Conservation (phyloP, 805 yeast genomes). For the Candida mattraensis region DNA sequence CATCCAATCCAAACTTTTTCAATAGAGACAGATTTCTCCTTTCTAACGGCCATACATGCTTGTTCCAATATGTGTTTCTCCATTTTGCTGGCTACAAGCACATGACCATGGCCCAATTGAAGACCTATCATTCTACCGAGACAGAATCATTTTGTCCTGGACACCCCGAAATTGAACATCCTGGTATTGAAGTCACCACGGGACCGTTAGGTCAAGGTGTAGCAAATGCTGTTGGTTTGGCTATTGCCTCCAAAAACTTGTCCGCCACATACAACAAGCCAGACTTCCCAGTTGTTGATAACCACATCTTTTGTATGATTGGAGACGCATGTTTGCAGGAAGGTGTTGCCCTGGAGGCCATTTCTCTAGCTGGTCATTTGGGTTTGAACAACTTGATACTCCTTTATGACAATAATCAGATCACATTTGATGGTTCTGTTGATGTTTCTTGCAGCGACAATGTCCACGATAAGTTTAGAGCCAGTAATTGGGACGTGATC, state of each 20-base stretch:
- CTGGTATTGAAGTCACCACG: slow-evolving; percentile 95
- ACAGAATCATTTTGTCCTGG: slow-evolving; percentile 90
- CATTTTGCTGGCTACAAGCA: slow-evolving; percentile 80
- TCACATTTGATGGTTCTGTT: slow-evolving; percentile 94
- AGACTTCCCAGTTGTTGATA: slow-evolving; percentile 65
- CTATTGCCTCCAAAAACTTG: slow-evolving; percentile 86
- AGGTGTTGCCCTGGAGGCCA: slow-evolving; percentile 93
- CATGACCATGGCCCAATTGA: slow-evolving; percentile 76
- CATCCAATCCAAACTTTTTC: slow-evolving; percentile 86
- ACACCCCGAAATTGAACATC: slow-evolving; percentile 90
- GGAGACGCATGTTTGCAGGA: slow-evolving; percentile 99
- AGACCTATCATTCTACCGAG: slow-evolving; percentile 71
- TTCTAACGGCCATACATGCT: slow-evolving; percentile 96
- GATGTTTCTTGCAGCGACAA: slow-evolving; percentile 90
- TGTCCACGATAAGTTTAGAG: slow-evolving; percentile 76
- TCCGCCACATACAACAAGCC: slow-evolving; percentile 94
- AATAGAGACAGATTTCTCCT: slow-evolving; percentile 93
- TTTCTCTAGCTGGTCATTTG: slow-evolving; percentile 92
- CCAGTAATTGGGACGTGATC: slow-evolving; percentile 91
- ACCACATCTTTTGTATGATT: slow-evolving; percentile 71
- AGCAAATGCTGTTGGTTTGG: slow-evolving; percentile 91
- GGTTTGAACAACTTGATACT: slow-evolving; percentile 89
- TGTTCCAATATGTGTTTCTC: slow-evolving; percentile 79
- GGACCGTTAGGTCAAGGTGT: slow-evolving; percentile 99
- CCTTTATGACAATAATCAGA: slow-evolving; percentile 93